Conservation (phyloP, 2,329 filamentous ascomycete genomes). For the Pezizomycotina sp. region DNA sequence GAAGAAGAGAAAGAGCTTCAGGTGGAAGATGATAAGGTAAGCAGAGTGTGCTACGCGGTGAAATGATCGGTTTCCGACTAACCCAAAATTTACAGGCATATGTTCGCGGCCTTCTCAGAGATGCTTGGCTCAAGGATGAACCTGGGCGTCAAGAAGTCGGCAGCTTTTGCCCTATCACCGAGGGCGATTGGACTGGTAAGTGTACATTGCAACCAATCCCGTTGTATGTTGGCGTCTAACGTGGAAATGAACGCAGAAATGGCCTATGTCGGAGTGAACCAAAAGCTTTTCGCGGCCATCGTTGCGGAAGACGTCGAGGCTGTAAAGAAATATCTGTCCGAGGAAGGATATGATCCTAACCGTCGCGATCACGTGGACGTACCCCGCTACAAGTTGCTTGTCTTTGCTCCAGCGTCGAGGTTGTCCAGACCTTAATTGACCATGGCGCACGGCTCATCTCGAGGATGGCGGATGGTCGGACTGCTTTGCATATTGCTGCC, state of each 20-base stretch:
- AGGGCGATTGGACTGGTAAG: slow-evolving; percentile 19
- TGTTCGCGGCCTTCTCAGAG: slow-evolving; percentile 55
- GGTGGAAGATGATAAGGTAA: slow-evolving; percentile 52
- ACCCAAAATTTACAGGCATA: slow-evolving; percentile 35
- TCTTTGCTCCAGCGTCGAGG: slow-evolving; percentile 46
- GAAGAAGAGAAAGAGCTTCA: slow-evolving; percentile 54
- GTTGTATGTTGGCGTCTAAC: no score
- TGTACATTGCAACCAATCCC: no score
- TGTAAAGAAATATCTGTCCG: slow-evolving; percentile 51
- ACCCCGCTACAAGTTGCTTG: slow-evolving; percentile 64
- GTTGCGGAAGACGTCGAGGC: slow-evolving; percentile 54
- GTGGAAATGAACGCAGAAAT: slow-evolving; percentile 79
- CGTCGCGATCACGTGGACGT: slow-evolving; percentile 59
- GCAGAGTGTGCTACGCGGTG: not conserved
- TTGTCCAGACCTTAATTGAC: slow-evolving; percentile 56
- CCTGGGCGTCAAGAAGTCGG: slow-evolving; percentile 60
- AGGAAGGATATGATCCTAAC: slow-evolving; percentile 55
- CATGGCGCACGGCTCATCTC: slow-evolving; percentile 56
- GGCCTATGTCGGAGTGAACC: slow-evolving; percentile 72
- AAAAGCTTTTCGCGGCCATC: slow-evolving; percentile 62
- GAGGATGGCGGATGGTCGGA: slow-evolving; percentile 61
- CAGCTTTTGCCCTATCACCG: slow-evolving; percentile 27
- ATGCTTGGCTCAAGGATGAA: slow-evolving; percentile 63
- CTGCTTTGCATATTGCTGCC: slow-evolving; percentile 67
- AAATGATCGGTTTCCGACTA: no score